Percentiles rank a stretch among this genome's conserved stretches.
phyloP scores from a whole-genome alignment of 2,329 filamentous ascomycete genomes.

The Fusarium pilosicola region DNA sequence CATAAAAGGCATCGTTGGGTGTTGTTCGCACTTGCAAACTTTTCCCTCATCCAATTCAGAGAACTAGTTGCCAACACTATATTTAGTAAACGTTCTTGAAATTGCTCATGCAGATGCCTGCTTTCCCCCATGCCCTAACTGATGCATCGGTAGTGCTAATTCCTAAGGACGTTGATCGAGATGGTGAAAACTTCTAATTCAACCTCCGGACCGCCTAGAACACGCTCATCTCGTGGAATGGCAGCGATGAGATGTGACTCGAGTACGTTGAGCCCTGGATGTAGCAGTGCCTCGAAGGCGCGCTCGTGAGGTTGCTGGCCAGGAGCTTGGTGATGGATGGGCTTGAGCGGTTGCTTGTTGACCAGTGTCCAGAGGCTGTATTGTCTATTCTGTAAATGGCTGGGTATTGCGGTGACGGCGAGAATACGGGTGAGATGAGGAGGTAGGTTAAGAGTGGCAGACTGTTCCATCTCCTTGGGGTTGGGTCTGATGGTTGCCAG shows the following conservation, averaged over 20 bases:
- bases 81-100: not conserved
- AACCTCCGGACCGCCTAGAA: constrained; percentile 68
- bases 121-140: constrained; percentile 12
- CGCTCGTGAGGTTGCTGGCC: constrained; percentile 69
- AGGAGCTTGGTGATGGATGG: constrained; percentile 57
- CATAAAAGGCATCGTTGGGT: constrained; percentile 12
- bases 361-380: constrained; percentile 81
- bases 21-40: not conserved
- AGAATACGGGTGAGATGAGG: constrained; percentile 75
- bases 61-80: not conserved
- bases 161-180: constrained; percentile 74
- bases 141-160: constrained; percentile 41
- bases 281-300: constrained; percentile 79
- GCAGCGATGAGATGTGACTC: constrained; percentile 82
- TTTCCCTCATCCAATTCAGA: not conserved
- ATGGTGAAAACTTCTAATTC: constrained; percentile 84
- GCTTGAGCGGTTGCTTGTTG: constrained; percentile 71
- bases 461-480: constrained; percentile 73
- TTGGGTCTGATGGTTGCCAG: constrained; percentile 73
- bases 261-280: constrained; percentile 78
- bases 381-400: constrained; percentile 71
- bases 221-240: constrained; percentile 67
- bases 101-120: not conserved
- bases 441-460: constrained; percentile 76
- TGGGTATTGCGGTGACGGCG: constrained; percentile 72